Conservation (phyloP, 169 alveolate genomes). For the Cryptosporidium tyzzeri region DNA sequence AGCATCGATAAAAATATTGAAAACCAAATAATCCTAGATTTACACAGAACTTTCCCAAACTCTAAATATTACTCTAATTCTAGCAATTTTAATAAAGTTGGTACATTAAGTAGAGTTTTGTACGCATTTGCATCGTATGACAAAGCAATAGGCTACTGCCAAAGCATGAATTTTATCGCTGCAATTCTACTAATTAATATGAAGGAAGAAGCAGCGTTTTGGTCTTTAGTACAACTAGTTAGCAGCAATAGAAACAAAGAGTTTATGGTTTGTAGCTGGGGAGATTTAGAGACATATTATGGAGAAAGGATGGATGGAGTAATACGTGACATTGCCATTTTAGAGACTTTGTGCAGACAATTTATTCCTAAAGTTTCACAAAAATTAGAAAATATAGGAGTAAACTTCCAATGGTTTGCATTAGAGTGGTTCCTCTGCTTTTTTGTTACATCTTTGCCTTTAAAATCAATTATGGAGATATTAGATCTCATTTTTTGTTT, state of each 20-base stretch:
- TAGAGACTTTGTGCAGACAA: slow-evolving; percentile 24
- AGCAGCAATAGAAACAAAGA: slow-evolving; percentile 25
- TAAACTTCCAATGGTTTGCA: slow-evolving; percentile 74
- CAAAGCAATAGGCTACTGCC: slow-evolving; percentile 85
- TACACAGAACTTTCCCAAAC: slow-evolving; percentile 64
- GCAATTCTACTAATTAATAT: slow-evolving; percentile 84
- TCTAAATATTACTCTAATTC: neutral
- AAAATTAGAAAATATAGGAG: slow-evolving; percentile 25
- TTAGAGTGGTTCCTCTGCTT: slow-evolving; percentile 73
- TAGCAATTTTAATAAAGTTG: neutral
- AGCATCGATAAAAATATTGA: slow-evolving; percentile 17
- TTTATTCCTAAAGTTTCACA: slow-evolving; percentile 24
- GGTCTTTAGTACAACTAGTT: slow-evolving; percentile 54
- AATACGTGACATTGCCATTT: slow-evolving; percentile 32
- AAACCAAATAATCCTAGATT: slow-evolving; percentile 61
- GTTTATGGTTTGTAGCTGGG: slow-evolving; percentile 27
- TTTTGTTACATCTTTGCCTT: slow-evolving; percentile 58
- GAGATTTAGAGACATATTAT: slow-evolving; percentile 25
- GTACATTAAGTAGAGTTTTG: slow-evolving; percentile 80
- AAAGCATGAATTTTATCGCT: slow-evolving; percentile 85
- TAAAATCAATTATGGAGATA: neutral
- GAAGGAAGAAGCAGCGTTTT: slow-evolving; percentile 87
- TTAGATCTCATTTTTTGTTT: slow-evolving; percentile 64
- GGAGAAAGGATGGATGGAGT: slow-evolving; percentile 51
- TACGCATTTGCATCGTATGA: slow-evolving; percentile 80